A percentile compares a stretch with the other conserved stretches of the same genome.
Conservation (phyloP, 2,329 filamentous ascomycete species). For the Sporothrix dimorphospora region DNA sequence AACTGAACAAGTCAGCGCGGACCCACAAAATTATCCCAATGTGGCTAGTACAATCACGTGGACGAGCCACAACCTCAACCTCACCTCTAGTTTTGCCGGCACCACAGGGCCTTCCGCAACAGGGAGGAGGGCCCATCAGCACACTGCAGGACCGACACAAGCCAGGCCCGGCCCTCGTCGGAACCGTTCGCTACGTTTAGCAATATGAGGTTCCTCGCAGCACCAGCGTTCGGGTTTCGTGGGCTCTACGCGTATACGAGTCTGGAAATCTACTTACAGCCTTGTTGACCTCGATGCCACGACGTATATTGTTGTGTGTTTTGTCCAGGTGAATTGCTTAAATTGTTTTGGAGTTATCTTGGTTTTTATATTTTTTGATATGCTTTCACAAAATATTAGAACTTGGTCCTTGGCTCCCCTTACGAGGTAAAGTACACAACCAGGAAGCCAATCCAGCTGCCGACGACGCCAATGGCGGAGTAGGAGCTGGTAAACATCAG, state of each 20-base stretch:
- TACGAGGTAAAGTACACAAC: slow-evolving; percentile 80
- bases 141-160: slow-evolving; percentile 17
- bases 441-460: slow-evolving; percentile 93
- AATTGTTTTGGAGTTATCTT: neutral
- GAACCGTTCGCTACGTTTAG: neutral
- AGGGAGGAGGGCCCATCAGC: slow-evolving; percentile 28
- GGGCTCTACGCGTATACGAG: neutral
- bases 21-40: slow-evolving; percentile 9
- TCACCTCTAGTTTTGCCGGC: slow-evolving; percentile 35
- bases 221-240: neutral
- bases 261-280: neutral
- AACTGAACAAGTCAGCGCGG: slow-evolving; percentile 26
- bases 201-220: neutral
- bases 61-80: slow-evolving; percentile 31
- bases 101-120: slow-evolving; percentile 29
- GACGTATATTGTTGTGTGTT: neutral
- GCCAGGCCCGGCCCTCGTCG: slow-evolving; percentile 4
- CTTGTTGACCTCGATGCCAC: neutral
- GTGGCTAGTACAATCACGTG: slow-evolving; percentile 29
- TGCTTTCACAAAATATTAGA: neutral
- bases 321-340: neutral
- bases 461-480: slow-evolving; percentile 89
- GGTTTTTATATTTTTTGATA: neutral
- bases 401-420: neutral
- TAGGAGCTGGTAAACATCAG: slow-evolving; percentile 98